Percentiles rank a stretch among this genome's conserved stretches.
phyloP scores from a whole-genome alignment of 441 rosid genomes.

The Viola pubescens region DNA sequence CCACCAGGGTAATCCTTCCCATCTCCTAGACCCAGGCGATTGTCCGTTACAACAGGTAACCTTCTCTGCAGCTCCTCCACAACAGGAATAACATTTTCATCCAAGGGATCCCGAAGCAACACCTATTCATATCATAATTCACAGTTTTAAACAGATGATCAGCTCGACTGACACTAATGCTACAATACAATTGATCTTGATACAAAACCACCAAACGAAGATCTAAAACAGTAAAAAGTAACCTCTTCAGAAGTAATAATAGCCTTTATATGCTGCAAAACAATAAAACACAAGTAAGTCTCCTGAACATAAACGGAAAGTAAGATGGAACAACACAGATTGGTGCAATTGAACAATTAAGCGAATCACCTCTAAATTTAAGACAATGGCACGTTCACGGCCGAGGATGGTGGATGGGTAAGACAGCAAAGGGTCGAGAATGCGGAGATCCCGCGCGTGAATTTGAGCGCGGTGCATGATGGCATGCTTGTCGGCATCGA shows the following conservation, averaged over 20 bases:
- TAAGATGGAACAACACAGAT: not conserved
- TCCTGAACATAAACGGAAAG: not conserved
- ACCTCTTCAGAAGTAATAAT: conserved; percentile 95
- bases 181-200: not conserved
- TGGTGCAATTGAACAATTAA: not conserved
- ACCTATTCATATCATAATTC: conserved; percentile 37
- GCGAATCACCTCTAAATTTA: conserved; percentile 69
- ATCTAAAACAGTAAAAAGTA: conserved; percentile 15
- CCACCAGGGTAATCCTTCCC: conserved; percentile 42
- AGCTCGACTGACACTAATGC: not conserved
- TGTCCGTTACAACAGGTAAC: conserved; percentile 36
- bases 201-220: not conserved
- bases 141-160: not conserved
- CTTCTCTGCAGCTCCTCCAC: conserved; percentile 88
- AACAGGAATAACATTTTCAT: conserved; percentile 78
- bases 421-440: conserved; percentile 85
- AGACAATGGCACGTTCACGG: conserved; percentile 85
- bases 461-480: conserved; percentile 96
- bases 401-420: conserved; percentile 96
- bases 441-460: conserved; percentile 97
- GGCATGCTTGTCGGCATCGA: conserved; percentile 70
- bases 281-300: not conserved
- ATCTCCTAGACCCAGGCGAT: conserved; percentile 35
- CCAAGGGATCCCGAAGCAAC: conserved; percentile 73
- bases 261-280: conserved; percentile 86